These are phyloP conservation scores for Malbranchea cinnamomea DNA, from an alignment of 2,329 filamentous ascomycete genomes.

Conservation along the genomic window DNA sequence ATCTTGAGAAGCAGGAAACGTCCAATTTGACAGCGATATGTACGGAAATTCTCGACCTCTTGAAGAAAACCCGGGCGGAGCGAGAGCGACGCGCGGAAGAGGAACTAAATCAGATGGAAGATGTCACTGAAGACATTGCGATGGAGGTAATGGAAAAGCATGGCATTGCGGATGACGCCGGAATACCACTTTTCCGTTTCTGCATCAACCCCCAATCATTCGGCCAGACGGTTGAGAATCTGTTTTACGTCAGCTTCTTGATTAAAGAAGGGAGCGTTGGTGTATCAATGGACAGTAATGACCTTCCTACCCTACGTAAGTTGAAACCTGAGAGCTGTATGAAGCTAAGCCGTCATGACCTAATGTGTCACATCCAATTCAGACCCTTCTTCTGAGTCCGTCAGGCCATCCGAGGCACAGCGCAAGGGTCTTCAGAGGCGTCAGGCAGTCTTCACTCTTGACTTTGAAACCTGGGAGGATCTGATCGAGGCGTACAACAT, in stretches of 20 bases:
- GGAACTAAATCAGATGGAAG: conserved; percentile 20
- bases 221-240: conserved; percentile 86
- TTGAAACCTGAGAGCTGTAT: conserved; percentile 11
- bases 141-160: conserved; percentile 34
- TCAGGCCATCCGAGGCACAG: conserved; percentile 29
- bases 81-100: conserved; percentile 35
- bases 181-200: conserved; percentile 70
- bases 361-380: conserved; percentile 1
- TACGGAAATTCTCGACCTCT: conserved; percentile 51
- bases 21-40: conserved; percentile 69
- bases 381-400: conserved; percentile 25
- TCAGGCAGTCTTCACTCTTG: conserved; percentile 77
- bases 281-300: conserved; percentile 57
- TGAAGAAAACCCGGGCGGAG: conserved; percentile 33
- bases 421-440: conserved; percentile 49
- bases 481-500: conserved; percentile 66
- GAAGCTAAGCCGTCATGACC: not conserved
- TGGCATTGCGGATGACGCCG: conserved; percentile 51
- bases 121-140: conserved; percentile 13
- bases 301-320: conserved; percentile 68
- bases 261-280: conserved; percentile 71
- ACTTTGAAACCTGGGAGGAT: conserved; percentile 69
- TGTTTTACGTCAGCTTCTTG: conserved; percentile 92
- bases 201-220: conserved; percentile 83
- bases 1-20: conserved; percentile 61